Evolutionary conservation across 2,329 filamentous ascomycete genomes (phyloP), one percentile per base, ranked within the genome.

Genomic region (Rutstroemia sp.): DNA sequence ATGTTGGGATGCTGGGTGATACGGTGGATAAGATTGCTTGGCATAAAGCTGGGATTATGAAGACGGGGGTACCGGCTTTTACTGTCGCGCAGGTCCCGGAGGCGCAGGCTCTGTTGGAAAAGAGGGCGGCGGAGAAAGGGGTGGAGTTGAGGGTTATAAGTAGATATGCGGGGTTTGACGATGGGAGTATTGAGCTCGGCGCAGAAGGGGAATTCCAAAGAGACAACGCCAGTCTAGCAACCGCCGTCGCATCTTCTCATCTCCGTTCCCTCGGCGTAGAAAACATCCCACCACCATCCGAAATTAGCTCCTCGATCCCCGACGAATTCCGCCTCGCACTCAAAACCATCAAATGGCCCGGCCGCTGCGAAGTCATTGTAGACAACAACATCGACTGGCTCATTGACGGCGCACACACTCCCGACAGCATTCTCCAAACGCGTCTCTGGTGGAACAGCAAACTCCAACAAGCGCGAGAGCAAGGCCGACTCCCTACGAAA

Each of bases 341-440:
- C 1, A 83, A 92, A 69, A 74, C 81, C 61, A 87, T 90, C 1
- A 80, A 82, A 3, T 88, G 91, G 75, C 82, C 90, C 25, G 94
- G 92, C 3, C 80, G 94, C 41, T 96, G 92, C 67, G 80, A 86
- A 63, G 72, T 79, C 52, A 77, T 79, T 62, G 63, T 71, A 4
- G 79, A 82, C 58, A 75, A 75, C 2, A 76, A 77, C 39, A 76
- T 95, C 9, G 77, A 78, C 25, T 99, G 92, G 91, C 86, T 90
- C 66, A 82, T 99, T n/a, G 94, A 99, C 67, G 92, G 92, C 8
- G 94, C 91, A 1, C 94, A 99, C 71, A 97, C 92, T 0, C 76
- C 87, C 2, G 92, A 97, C 67, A 96, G 91, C 68, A 85, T 99
- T 54, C 82, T 87, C 63, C 81, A 88, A 62, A 88, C 90, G 2